These are phyloP conservation scores for Sugiyamaella sp. DNA, from an alignment of 1,139 yeast species.

Conservation along the genomic window DNA sequence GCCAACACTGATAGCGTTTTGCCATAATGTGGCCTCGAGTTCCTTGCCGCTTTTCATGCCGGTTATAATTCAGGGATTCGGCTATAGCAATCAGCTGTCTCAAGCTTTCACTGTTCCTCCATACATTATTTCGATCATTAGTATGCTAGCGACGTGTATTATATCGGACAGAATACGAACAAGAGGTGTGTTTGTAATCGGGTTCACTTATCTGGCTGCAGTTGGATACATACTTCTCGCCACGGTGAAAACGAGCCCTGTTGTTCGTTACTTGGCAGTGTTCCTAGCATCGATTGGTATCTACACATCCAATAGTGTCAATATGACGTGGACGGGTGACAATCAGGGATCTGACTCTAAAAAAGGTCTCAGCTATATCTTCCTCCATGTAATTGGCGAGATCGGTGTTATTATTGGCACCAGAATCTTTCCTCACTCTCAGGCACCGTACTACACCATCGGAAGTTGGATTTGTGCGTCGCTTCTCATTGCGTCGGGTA, in stretches of 20 bases:
- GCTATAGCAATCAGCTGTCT: conserved; percentile 32
- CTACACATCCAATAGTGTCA: conserved; percentile 36
- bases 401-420: conserved; percentile 40
- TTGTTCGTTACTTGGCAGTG: conserved; percentile 37
- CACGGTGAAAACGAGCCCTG: conserved; percentile 27
- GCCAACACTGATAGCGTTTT: conserved; percentile 34
- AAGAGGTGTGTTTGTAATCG: conserved; percentile 35
- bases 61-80: conserved; percentile 36
- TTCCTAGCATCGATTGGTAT: conserved; percentile 39
- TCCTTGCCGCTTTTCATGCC: conserved; percentile 38
- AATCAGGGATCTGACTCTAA: conserved; percentile 40
- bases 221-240: conserved; percentile 39
- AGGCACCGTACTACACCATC: conserved; percentile 35
- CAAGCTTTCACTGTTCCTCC: conserved; percentile 38
- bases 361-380: conserved; percentile 36
- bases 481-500: conserved; percentile 27
- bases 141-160: conserved; percentile 27
- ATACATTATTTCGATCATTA: conserved; percentile 31
- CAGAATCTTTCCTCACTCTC: conserved; percentile 36
- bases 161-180: conserved; percentile 31
- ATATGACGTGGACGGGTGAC: conserved; percentile 40
- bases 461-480: conserved; percentile 37
- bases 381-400: conserved; percentile 39
- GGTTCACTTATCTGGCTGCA: conserved; percentile 31
- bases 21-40: conserved; percentile 36